These are phyloP conservation scores for Dothiorella sarmentorum DNA, from an alignment of 2,329 filamentous ascomycete species.

Conservation along the genomic window DNA sequence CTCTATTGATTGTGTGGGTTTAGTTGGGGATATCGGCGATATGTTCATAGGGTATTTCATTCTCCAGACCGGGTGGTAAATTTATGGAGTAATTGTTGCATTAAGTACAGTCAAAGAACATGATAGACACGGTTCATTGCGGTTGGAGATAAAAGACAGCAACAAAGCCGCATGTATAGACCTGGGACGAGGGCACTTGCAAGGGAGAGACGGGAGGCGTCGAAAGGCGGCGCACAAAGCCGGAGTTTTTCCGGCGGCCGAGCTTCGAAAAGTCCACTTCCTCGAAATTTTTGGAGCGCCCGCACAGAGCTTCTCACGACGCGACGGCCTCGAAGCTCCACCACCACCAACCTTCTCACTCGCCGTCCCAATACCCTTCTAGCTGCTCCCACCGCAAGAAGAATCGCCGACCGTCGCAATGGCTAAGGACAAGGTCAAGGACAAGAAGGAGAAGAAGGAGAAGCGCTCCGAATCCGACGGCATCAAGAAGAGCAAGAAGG, in stretches of 20 bases:
- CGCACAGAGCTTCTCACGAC: conserved; percentile 13
- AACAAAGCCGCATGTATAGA: too few species aligned
- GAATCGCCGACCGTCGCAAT: conserved; percentile 24
- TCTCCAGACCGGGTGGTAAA: not conserved
- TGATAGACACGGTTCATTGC: not conserved
- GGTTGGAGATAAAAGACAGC: too few species aligned
- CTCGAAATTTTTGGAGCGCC: conserved; percentile 17
- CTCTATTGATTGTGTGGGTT: not conserved
- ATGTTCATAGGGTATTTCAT: too few species aligned
- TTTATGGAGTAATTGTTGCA: not conserved
- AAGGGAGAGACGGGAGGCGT: too few species aligned
- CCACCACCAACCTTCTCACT: not conserved
- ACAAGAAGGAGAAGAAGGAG: conserved; percentile 65
- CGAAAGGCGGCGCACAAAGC: too few species aligned
- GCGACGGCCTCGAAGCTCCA: conserved; percentile 7
- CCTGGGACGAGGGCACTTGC: too few species aligned
- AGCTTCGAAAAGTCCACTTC: conserved; percentile 8
- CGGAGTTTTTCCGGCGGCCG: too few species aligned
- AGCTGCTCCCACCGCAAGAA: not conserved
- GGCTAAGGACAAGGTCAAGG: conserved; percentile 40
- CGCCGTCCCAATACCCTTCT: not conserved
- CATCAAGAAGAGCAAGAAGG: conserved; percentile 46
- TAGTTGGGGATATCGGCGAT: not conserved
- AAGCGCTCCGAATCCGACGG: conserved; percentile 51
- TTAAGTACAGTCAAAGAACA: not conserved